Evolutionary conservation across 192 early-diverging fungal species (phyloP).

Genomic region (Linnemannia schmuckeri): DNA sequence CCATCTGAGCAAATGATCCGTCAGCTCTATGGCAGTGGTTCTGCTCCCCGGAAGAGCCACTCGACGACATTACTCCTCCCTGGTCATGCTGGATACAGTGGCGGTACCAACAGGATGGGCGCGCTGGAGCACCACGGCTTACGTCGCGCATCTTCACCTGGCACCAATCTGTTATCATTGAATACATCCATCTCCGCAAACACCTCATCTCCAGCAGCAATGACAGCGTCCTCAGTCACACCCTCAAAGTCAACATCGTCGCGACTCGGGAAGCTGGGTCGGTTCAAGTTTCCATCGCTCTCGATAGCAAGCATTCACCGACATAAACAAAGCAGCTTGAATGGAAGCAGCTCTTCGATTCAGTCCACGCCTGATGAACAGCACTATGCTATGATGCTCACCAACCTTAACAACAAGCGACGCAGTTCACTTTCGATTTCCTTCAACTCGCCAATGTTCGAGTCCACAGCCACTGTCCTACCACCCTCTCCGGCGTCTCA

Average conservation of each 20-base stretch:
- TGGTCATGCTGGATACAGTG: neutral
- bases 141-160: neutral
- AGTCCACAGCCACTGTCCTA: neutral
- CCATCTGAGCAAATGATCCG: neutral
- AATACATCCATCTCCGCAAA: constrained; percentile 1
- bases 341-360: neutral
- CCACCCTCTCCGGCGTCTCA: neutral
- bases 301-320: constrained; percentile 30
- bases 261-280: constrained; percentile 19
- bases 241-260: constrained; percentile 5
- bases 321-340: constrained; percentile 3
- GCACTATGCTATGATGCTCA: neutral
- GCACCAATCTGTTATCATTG: neutral
- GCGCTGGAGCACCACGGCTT: too few species aligned
- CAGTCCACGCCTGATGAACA: neutral
- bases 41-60: neutral
- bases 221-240: neutral
- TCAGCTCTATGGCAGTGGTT: constrained; percentile 2
- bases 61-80: neutral
- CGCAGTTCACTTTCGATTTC: neutral
- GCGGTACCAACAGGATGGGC: too few species aligned
- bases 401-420: neutral
- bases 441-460: neutral
- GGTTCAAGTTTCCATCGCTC: constrained; percentile 47
- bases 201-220: neutral